phyloP scores from a whole-genome alignment of 352 stramenopile species.

The Phytophthora citricola region DNA sequence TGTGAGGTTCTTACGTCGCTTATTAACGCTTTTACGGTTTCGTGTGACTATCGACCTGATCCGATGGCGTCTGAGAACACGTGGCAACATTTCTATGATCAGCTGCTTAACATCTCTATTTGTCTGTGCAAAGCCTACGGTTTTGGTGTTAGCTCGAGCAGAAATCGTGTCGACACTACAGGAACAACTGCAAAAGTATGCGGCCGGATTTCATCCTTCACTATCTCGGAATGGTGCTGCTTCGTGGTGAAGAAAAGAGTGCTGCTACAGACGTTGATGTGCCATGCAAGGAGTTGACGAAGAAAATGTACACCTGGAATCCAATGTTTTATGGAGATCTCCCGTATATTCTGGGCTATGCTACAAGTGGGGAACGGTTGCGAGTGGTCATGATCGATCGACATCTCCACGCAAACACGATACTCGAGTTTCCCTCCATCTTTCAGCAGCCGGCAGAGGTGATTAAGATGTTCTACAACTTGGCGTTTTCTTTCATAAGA shows the following conservation, averaged over 20 bases:
- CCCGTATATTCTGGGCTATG: constrained; percentile 32
- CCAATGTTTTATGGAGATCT: constrained; percentile 33
- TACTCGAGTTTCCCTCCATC: constrained; percentile 13
- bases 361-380: constrained; percentile 7
- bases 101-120: too few relatives aligned
- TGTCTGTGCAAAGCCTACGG: too few relatives aligned
- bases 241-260: not conserved
- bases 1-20: too few relatives aligned
- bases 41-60: too few relatives aligned
- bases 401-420: not conserved
- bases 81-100: too few relatives aligned
- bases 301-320: constrained; percentile 7
- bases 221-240: not conserved
- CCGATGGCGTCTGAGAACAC: too few relatives aligned
- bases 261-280: not conserved
- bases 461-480: constrained; percentile 23
- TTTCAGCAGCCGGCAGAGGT: constrained; percentile 3
- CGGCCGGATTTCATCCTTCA: not conserved
- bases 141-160: too few relatives aligned
- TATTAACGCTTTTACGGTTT: too few relatives aligned
- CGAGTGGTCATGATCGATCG: constrained; percentile 26
- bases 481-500: constrained; percentile 21
- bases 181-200: not conserved
- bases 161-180: not conserved
- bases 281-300: not conserved